Evolutionary conservation across 2,329 filamentous ascomycete species (phyloP).

Genomic region (Alternaria sp.): DNA sequence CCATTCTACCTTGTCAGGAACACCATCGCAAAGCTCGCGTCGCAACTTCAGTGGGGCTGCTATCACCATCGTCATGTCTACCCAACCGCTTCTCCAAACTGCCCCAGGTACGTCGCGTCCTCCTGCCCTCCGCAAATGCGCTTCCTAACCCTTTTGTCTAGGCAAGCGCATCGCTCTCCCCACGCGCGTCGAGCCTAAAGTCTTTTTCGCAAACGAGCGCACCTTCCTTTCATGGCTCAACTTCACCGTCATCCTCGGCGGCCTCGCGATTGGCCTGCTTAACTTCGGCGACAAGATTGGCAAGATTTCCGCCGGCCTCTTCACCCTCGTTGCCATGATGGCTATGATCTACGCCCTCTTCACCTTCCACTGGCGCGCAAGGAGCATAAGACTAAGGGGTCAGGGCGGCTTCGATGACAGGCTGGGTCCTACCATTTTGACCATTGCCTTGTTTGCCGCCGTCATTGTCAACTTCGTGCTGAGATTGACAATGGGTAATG

Average conservation of each 20-base stretch:
- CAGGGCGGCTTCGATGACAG: constrained; percentile 97
- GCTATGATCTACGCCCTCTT: constrained; percentile 94
- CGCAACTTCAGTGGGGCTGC: constrained; percentile 19
- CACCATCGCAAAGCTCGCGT: constrained; percentile 13
- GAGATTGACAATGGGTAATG: constrained; percentile 40
- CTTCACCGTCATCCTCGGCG: constrained; percentile 98
- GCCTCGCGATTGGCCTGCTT: constrained; percentile 92
- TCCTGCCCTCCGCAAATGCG: neutral
- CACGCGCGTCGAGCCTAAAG: constrained; percentile 97
- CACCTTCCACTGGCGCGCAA: constrained; percentile 97
- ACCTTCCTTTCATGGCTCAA: constrained; percentile 99
- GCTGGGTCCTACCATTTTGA: constrained; percentile 89
- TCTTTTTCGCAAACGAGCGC: constrained; percentile 99
- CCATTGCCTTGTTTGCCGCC: constrained; percentile 82
- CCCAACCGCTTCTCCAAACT: constrained; percentile 93
- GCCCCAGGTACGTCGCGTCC: constrained; percentile 72
- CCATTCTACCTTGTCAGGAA: neutral
- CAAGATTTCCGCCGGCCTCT: constrained; percentile 91
- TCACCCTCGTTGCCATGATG: constrained; percentile 91
- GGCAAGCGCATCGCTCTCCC: constrained; percentile 98
- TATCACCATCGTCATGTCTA: constrained; percentile 73
- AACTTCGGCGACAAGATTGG: constrained; percentile 97
- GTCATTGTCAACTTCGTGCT: constrained; percentile 97
- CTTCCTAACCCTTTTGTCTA: constrained; percentile 48
- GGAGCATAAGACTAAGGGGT: constrained; percentile 86